Evolutionary conservation across 345 rosid genomes (phyloP).

Genomic region (Lumnitzera littorea): DNA sequence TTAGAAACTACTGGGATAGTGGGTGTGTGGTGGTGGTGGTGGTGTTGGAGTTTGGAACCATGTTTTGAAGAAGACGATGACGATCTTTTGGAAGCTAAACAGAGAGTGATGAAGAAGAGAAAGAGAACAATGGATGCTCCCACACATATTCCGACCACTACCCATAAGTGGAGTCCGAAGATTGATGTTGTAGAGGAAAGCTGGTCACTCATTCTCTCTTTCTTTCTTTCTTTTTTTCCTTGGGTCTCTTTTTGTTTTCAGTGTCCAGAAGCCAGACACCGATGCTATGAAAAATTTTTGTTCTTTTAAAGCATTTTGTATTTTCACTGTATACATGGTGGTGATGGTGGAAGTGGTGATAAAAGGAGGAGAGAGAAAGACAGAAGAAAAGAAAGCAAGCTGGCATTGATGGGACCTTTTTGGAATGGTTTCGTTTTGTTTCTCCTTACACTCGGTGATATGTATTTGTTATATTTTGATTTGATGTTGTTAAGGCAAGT

Average conservation of each 20-base stretch:
- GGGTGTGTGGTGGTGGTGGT: constrained; percentile 15
- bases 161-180: constrained; percentile 72
- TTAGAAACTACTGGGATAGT: constrained; percentile 56
- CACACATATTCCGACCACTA: constrained; percentile 62
- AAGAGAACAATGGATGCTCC: constrained; percentile 76
- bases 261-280: too few species aligned
- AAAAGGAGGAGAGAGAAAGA: neutral
- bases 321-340: neutral
- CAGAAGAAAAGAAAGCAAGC: neutral
- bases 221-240: constrained; percentile 3
- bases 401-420: constrained; percentile 12
- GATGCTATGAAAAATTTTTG: too few species aligned
- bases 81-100: constrained; percentile 55
- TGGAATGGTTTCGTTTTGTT: neutral
- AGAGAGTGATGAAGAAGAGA: constrained; percentile 77
- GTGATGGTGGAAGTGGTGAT: neutral
- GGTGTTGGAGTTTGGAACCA: constrained; percentile 41
- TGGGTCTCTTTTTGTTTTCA: constrained; percentile 5
- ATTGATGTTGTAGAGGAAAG: constrained; percentile 67
- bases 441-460: too few species aligned
- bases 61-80: constrained; percentile 50
- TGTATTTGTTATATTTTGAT: too few species aligned
- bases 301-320: too few species aligned
- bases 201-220: constrained; percentile 29
- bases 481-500: too few species aligned